Evolutionary conservation across 257 asterid species (phyloP).

Genomic region (Solanum chilense): DNA sequence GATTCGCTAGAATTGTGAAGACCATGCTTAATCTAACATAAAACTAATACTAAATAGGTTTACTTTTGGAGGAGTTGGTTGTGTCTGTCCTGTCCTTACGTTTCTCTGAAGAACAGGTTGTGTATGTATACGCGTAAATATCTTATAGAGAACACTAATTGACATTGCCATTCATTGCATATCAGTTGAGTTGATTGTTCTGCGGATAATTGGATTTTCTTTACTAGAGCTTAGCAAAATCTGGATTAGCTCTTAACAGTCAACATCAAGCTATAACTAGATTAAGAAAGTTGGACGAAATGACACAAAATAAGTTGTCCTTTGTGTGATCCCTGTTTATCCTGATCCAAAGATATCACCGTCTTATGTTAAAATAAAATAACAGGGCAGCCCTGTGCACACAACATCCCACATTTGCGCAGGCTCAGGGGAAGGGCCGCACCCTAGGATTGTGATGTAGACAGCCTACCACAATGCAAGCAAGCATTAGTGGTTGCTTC

Average conservation of each 20-base stretch:
- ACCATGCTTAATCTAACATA: no score
- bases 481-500: no score
- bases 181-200: not conserved
- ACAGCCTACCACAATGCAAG: no score
- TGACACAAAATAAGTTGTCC: not conserved
- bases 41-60: no score
- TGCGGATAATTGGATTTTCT: not conserved
- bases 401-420: not conserved
- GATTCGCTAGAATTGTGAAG: not conserved
- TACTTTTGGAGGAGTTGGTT: no score
- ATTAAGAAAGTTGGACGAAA: not conserved
- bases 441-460: no score
- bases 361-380: not conserved
- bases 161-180: not conserved
- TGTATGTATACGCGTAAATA: no score
- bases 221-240: not conserved
- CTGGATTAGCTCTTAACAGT: not conserved
- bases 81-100: no score
- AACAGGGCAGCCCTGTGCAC: not conserved
- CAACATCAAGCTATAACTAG: not conserved
- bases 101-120: no score
- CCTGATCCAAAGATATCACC: not conserved
- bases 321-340: not conserved
- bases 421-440: not conserved
- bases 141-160: not conserved